These are phyloP conservation scores for Helotiales sp. DNA, from an alignment of 2,329 filamentous ascomycete genomes.

Conservation along the genomic window DNA sequence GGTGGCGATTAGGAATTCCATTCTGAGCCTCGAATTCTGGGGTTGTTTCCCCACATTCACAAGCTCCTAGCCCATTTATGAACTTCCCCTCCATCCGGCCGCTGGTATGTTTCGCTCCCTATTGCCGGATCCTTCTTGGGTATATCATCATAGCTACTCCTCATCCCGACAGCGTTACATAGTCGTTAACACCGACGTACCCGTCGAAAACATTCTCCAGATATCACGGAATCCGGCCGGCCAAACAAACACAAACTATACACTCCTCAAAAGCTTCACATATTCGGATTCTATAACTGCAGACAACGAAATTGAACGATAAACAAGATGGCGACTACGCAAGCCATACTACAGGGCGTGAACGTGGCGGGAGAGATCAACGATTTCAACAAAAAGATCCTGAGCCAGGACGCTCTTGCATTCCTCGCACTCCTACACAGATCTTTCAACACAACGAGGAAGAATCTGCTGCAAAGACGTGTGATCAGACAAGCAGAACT, in stretches of 20 bases:
- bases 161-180: conserved; percentile 5
- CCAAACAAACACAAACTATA: conserved; percentile 5
- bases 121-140: conserved; percentile 14
- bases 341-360: conserved; percentile 83
- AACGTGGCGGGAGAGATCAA: conserved; percentile 78
- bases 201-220: conserved; percentile 9
- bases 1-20: conserved; percentile 13
- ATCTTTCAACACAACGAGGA: conserved; percentile 88
- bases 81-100: conserved; percentile 24
- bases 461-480: conserved; percentile 84
- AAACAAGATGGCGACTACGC: conserved; percentile 62
- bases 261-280: not conserved
- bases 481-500: conserved; percentile 87
- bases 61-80: conserved; percentile 18
- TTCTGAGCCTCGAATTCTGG: conserved; percentile 8
- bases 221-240: conserved; percentile 5
- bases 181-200: conserved; percentile 14
- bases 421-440: conserved; percentile 95
- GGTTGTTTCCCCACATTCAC: conserved; percentile 32
- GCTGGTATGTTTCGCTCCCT: conserved; percentile 19
- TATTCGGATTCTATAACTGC: not conserved
- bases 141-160: conserved; percentile 3
- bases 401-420: conserved; percentile 84
- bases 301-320: not conserved
- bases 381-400: conserved; percentile 82